A percentile compares a stretch with the other conserved stretches of the same genome.
Conservation (phyloP, 116 monocot species). For the Papilionanthe hybrid region DNA sequence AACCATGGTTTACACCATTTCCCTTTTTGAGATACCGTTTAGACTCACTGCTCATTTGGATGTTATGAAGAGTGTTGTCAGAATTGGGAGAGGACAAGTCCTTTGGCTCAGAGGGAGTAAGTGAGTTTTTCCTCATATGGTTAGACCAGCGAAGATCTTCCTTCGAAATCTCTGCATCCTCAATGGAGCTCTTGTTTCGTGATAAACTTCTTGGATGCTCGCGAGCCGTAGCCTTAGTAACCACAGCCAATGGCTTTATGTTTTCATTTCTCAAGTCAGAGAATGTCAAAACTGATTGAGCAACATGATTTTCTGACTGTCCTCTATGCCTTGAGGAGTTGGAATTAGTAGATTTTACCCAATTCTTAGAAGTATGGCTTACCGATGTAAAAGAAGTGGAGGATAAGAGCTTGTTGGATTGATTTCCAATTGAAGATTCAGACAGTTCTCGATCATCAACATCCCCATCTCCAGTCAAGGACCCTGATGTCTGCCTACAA, state of each 20-base stretch:
- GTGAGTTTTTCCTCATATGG: conserved; percentile 55
- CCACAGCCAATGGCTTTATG: conserved; percentile 43
- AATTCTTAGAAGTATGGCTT: conserved; percentile 38
- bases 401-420: conserved; percentile 32
- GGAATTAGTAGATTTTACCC: conserved; percentile 35
- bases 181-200: conserved; percentile 62
- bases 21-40: conserved; percentile 49
- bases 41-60: conserved; percentile 20
- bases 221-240: conserved; percentile 29
- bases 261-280: conserved; percentile 78
- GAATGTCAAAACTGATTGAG: conserved; percentile 73
- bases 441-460: conserved; percentile 20
- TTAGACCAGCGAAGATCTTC: conserved; percentile 60
- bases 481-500: conserved; percentile 15
- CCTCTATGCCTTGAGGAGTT: conserved; percentile 25
- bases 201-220: conserved; percentile 34
- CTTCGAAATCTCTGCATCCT: conserved; percentile 51
- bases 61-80: conserved; percentile 26
- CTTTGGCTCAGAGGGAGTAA: conserved; percentile 34
- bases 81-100: conserved; percentile 43
- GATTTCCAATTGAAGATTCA: conserved; percentile 33
- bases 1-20: conserved; percentile 40
- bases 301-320: conserved; percentile 59
- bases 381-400: conserved; percentile 41
- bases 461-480: conserved; percentile 17